phyloP scores from a whole-genome alignment of 805 yeast species.

The Candida arabinofermentans region DNA sequence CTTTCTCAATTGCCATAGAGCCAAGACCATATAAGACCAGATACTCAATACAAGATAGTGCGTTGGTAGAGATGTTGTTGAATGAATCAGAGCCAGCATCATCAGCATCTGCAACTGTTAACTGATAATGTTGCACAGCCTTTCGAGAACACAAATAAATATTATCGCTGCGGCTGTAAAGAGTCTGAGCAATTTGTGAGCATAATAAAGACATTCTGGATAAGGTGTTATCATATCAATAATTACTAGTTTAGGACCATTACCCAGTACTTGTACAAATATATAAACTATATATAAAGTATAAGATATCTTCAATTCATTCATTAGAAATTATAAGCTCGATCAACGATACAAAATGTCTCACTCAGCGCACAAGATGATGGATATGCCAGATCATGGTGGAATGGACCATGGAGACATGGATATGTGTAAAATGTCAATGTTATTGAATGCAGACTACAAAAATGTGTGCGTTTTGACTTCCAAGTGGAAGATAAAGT shows the following conservation, averaged over 20 bases:
- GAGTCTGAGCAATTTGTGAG: too few relatives aligned
- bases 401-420: slow-evolving; percentile 16
- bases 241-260: too few relatives aligned
- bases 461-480: slow-evolving; percentile 39
- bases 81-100: too few relatives aligned
- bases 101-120: too few relatives aligned
- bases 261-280: too few relatives aligned
- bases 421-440: slow-evolving; percentile 33
- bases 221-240: too few relatives aligned
- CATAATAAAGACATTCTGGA: too few relatives aligned
- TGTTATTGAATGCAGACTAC: slow-evolving; percentile 42
- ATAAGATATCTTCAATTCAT: too few relatives aligned
- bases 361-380: slow-evolving; percentile 5
- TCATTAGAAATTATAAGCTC: neutral
- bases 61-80: slow-evolving; percentile 1
- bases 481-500: slow-evolving; percentile 37
- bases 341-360: slow-evolving; percentile 3
- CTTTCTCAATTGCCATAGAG: slow-evolving; percentile 60
- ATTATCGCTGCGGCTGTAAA: too few relatives aligned
- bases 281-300: too few relatives aligned
- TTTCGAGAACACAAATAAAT: too few relatives aligned
- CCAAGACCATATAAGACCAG: slow-evolving; percentile 42
- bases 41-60: slow-evolving; percentile 28
- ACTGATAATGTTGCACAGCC: too few relatives aligned
- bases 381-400: slow-evolving; percentile 14